Conservation (phyloP, 805 yeast species). For the Candida palmyrensis region DNA sequence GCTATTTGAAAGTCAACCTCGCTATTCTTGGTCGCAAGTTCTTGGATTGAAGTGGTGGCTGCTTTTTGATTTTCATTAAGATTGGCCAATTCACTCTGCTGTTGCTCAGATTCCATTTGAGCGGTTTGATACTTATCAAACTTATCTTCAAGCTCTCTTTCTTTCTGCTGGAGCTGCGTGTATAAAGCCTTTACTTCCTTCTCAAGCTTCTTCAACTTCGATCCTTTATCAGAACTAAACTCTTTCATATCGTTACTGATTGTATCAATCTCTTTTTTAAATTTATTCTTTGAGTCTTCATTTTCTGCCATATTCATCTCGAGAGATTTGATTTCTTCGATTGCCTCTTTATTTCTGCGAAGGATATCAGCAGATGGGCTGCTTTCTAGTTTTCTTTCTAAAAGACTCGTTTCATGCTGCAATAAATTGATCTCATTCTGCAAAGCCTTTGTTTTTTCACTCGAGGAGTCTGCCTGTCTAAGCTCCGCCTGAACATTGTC, state of each 20-base stretch:
- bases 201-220: slow-evolving; percentile 65
- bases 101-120: slow-evolving; percentile 69
- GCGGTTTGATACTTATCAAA: slow-evolving; percentile 56
- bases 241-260: slow-evolving; percentile 79
- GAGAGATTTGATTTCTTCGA: slow-evolving; percentile 42
- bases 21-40: slow-evolving; percentile 17
- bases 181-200: slow-evolving; percentile 40
- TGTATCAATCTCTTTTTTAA: slow-evolving; percentile 39
- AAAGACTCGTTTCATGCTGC: slow-evolving; percentile 53
- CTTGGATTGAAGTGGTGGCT: slow-evolving; percentile 25
- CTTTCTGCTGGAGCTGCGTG: slow-evolving; percentile 32
- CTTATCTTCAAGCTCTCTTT: slow-evolving; percentile 37
- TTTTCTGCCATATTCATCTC: slow-evolving; percentile 32
- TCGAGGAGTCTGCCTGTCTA: slow-evolving; percentile 34
- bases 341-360: slow-evolving; percentile 42
- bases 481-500: slow-evolving; percentile 35
- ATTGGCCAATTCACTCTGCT: slow-evolving; percentile 48
- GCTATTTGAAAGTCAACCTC: slow-evolving; percentile 18
- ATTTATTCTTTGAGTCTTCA: slow-evolving; percentile 21
- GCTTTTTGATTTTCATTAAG: slow-evolving; percentile 39
- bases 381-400: slow-evolving; percentile 49
- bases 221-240: slow-evolving; percentile 72
- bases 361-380: slow-evolving; percentile 56
- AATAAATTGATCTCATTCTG: slow-evolving; percentile 56
- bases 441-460: slow-evolving; percentile 46